phyloP scores from a whole-genome alignment of 495 filamentous ascomycete species.

The Neurospora hispaniola region DNA sequence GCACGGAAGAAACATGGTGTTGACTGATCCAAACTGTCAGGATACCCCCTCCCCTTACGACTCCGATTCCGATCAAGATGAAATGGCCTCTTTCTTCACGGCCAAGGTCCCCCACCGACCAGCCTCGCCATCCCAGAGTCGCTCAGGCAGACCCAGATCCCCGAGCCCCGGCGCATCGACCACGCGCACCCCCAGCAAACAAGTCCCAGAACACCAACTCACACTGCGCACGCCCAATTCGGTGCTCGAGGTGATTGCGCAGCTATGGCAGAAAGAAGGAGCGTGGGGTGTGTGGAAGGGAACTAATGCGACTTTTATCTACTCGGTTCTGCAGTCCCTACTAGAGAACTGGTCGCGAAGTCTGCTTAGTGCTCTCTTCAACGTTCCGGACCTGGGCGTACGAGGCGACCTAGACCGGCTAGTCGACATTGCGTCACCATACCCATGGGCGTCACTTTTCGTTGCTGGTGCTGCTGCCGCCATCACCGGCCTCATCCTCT shows the following conservation, averaged over 20 bases:
- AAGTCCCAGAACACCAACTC: conserved; percentile 48
- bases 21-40: not conserved
- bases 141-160: conserved; percentile 18
- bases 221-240: conserved; percentile 58
- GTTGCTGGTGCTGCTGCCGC: conserved; percentile 78
- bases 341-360: conserved; percentile 78
- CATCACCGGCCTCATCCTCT: conserved; percentile 64
- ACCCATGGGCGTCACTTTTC: conserved; percentile 59
- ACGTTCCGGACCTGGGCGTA: conserved; percentile 68
- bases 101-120: conserved; percentile 38
- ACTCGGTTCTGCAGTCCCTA: conserved; percentile 73
- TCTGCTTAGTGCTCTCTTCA: conserved; percentile 70
- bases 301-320: conserved; percentile 81
- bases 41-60: conserved; percentile 25
- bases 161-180: conserved; percentile 22
- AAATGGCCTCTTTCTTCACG: conserved; percentile 78
- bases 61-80: conserved; percentile 65
- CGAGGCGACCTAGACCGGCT: conserved; percentile 39
- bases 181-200: conserved; percentile 14
- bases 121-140: conserved; percentile 38
- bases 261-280: conserved; percentile 82
- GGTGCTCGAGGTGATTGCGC: conserved; percentile 65
- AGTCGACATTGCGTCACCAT: conserved; percentile 55
- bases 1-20: not conserved
- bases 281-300: conserved; percentile 92